Conservation (phyloP, 495 filamentous ascomycete species). For the Staphylotrichum longicolle region DNA sequence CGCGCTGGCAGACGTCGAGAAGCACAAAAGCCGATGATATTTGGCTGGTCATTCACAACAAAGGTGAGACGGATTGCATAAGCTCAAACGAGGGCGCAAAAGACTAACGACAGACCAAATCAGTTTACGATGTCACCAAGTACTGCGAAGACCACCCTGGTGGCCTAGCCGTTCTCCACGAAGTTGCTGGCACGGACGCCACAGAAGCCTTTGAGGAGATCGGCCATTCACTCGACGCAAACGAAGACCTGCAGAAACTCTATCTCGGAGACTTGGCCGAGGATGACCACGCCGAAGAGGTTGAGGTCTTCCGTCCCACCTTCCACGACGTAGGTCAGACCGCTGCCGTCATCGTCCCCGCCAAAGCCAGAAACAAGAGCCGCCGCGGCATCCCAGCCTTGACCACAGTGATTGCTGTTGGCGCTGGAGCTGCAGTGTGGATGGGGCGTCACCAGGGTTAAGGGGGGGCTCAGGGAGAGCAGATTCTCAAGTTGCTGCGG, state of each 20-base stretch:
- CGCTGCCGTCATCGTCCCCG: conserved; percentile 13
- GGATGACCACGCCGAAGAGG: conserved; percentile 19
- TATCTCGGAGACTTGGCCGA: conserved; percentile 29
- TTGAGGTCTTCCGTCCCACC: conserved; percentile 21
- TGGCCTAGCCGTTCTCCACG: conserved; percentile 52
- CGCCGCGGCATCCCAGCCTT: too few species aligned
- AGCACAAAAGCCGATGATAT: too few species aligned
- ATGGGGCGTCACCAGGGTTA: too few species aligned
- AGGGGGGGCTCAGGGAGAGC: too few species aligned
- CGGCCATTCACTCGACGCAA: conserved; percentile 57
- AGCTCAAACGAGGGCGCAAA: too few species aligned
- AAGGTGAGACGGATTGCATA: too few species aligned
- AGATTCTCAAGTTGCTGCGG: too few species aligned
- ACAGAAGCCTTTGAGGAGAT: conserved; percentile 57
- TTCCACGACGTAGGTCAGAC: conserved; percentile 17
- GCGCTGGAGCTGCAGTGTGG: too few species aligned
- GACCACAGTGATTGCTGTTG: too few species aligned
- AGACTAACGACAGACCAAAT: background rate
- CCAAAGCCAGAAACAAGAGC: too few species aligned
- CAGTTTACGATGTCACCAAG: conserved; percentile 59
- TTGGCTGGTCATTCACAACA: too few species aligned
- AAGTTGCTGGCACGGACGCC: conserved; percentile 58
- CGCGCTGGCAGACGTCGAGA: too few species aligned
- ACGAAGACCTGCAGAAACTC: background rate
- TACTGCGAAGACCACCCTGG: conserved; percentile 62